phyloP scores from a whole-genome alignment of 2,329 filamentous ascomycete species.

The Monilinia laxa region DNA sequence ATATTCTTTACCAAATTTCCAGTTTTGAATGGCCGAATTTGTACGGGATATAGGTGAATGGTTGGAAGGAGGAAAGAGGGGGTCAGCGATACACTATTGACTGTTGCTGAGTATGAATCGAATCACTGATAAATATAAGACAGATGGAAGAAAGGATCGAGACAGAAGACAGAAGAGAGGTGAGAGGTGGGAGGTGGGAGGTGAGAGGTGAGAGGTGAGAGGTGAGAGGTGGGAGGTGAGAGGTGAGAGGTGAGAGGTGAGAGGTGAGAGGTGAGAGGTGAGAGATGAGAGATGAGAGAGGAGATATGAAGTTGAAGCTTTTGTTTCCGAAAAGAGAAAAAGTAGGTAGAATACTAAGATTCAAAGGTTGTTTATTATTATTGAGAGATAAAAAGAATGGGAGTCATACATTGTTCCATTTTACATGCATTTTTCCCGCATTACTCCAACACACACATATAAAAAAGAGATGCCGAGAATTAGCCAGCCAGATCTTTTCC shows the following conservation, averaged over 20 bases:
- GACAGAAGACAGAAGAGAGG: too few relatives aligned
- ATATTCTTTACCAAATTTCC: background rate
- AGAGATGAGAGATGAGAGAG: too few relatives aligned
- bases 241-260: too few relatives aligned
- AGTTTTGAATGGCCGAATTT: background rate
- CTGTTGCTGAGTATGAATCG: background rate
- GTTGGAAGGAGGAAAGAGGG: too few relatives aligned
- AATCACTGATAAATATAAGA: background rate
- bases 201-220: too few relatives aligned
- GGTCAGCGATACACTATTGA: background rate
- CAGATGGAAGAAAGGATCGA: background rate
- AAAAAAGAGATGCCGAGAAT: background rate
- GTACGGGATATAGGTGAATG: background rate
- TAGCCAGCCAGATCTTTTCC: background rate
- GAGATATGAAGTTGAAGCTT: too few relatives aligned
- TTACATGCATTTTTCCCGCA: background rate
- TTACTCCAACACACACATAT: background rate
- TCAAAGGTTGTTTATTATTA: too few relatives aligned
- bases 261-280: too few relatives aligned
- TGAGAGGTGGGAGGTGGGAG: too few relatives aligned
- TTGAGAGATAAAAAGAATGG: background rate
- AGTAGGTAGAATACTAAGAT: too few relatives aligned
- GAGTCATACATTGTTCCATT: slow-evolving; percentile 3
- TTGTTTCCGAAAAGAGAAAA: background rate
- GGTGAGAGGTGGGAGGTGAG: too few relatives aligned